Percentiles rank a stretch among this genome's conserved stretches.
phyloP scores from a whole-genome alignment of 2,329 filamentous ascomycete species.

The Beauveria sp. region DNA sequence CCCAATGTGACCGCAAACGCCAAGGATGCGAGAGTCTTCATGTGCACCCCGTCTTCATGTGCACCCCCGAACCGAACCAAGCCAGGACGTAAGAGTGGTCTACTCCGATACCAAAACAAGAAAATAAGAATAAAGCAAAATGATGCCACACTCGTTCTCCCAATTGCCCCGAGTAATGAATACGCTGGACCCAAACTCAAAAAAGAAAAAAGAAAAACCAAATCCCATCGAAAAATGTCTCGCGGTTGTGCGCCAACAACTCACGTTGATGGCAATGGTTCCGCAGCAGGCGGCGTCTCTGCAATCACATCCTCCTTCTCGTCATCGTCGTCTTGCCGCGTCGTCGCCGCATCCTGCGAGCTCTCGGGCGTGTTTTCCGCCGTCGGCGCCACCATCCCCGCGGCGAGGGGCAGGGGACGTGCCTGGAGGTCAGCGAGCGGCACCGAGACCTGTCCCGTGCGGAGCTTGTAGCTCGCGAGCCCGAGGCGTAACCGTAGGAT shows the following conservation, averaged over 20 bases:
- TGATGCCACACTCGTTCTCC: no score
- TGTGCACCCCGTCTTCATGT: no score
- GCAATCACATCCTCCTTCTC: slow-evolving; percentile 32
- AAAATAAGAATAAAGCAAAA: background rate
- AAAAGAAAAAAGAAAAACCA: background rate
- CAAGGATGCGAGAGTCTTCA: no score
- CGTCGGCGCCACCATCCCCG: slow-evolving; percentile 22
- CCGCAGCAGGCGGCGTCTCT: slow-evolving; percentile 27
- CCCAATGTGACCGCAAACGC: no score
- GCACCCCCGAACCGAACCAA: no score
- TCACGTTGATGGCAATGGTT: no score
- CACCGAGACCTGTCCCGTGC: slow-evolving; percentile 61
- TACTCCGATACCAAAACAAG: no score
- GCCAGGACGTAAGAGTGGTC: no score
- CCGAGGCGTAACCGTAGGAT: slow-evolving; percentile 60
- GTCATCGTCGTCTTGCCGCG: slow-evolving; percentile 8
- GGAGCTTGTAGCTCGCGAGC: slow-evolving; percentile 67
- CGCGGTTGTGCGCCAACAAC: no score
- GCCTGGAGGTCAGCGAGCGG: slow-evolving; percentile 53
- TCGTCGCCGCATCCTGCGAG: background rate
- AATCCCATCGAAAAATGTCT: background rate
- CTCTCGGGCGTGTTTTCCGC: slow-evolving; percentile 13
- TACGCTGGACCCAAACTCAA: background rate
- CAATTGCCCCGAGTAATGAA: background rate
- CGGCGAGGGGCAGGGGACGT: slow-evolving; percentile 20